Base-by-base conservation (phyloP, 495 filamentous ascomycete genomes). In the Aspergillus incahuasiensis region DNA sequence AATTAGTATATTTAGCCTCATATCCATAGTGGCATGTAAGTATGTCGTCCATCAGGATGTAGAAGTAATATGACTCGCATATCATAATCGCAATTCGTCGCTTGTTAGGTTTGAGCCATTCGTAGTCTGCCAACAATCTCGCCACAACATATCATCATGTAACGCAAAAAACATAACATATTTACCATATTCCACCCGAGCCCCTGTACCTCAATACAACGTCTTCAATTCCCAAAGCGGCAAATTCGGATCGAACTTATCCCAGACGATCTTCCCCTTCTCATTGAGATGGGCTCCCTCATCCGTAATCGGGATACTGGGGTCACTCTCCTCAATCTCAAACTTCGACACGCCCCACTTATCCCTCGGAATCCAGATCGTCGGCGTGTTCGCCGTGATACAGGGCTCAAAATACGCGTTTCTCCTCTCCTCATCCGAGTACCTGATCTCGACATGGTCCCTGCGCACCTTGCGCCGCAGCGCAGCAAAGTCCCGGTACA, bases 331-430 rank as follows among this genome's bases (percentile, higher is more conserved):
- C 42, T 79, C 64, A 38, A 88, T 69, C 65, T 90, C 88, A 58
- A 84, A 79, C 28, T 68, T 66, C 54, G 79, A 83, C 18, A 89
- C 81, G 2, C 85, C 82, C 61, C 80, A 84, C 2, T 79, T 72
- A 65, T 91, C 88, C 18, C 74, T 74, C 0, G 86, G 85, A 5
- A 91, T 81, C 88, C 88, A 91, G 7, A 91, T 69, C 40, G 75
- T 71, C 6, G 86, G 86, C 0, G 81, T 74, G 0, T 71, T 70
- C 11, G 72, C 68, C 49, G 78, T 82, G 58, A 91, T 79, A 39
- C 85, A 85, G 0, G 87, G 87, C 59, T 89, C 80, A 49, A 78
- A 79, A 62, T 86, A 91, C 0, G 86, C 86, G 11, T 79, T 75
- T 24, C 69, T 64, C 13, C 77, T 64, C 35, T 86, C 77, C 34